These are phyloP conservation scores for Penicillium palitans DNA, from an alignment of 2,329 filamentous ascomycete species.

Conservation along the genomic window DNA sequence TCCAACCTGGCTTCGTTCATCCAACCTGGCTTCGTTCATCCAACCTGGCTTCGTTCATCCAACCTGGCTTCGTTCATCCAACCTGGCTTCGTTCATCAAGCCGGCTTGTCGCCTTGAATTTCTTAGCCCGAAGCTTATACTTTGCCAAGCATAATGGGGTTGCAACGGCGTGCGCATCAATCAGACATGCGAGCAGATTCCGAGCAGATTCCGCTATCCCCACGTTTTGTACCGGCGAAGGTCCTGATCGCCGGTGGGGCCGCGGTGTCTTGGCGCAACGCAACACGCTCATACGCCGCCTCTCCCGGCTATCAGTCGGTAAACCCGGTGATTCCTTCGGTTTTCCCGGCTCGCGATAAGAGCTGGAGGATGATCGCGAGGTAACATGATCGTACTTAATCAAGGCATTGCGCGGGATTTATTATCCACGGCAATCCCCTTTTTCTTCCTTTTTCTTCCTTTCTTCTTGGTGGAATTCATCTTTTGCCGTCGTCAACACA, in stretches of 20 bases:
- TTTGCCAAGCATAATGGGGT: background rate
- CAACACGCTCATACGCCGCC: constrained; percentile 1
- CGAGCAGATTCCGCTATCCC: background rate
- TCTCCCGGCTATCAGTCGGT: constrained; percentile 1
- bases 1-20: too few relatives aligned
- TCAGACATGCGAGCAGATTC: background rate
- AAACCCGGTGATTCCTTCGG: background rate
- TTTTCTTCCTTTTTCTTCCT: background rate
- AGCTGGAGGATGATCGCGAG: background rate
- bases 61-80: too few relatives aligned
- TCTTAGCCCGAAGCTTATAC: background rate
- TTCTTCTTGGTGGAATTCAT: background rate
- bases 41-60: too few relatives aligned
- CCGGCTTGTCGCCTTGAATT: too few relatives aligned
- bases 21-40: too few relatives aligned
- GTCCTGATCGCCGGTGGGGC: background rate
- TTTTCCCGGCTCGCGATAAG: constrained; percentile 1
- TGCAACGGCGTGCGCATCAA: background rate
- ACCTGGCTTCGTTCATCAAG: too few relatives aligned
- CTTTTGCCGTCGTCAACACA: background rate
- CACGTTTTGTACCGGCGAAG: background rate
- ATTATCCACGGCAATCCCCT: background rate
- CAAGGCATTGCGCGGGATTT: background rate
- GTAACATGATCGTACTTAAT: background rate
- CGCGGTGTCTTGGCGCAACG: background rate